phyloP scores from a whole-genome alignment of 768 basidiomycete genomes.

The Neoboletus magnificus region DNA sequence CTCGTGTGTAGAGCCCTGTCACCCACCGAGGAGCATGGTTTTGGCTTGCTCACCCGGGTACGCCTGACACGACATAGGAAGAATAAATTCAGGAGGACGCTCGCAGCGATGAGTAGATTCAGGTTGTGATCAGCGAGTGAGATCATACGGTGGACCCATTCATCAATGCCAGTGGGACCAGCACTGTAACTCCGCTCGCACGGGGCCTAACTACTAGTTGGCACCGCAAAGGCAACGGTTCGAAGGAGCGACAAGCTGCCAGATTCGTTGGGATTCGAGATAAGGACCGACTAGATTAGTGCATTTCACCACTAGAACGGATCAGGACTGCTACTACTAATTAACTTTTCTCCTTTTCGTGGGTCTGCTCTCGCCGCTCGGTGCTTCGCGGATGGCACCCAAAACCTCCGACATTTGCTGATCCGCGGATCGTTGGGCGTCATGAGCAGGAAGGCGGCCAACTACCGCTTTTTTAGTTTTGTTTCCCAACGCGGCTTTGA shows the following conservation, averaged over 20 bases:
- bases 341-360: constrained; percentile 32
- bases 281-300: not conserved
- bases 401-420: constrained; percentile 47
- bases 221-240: too few species aligned
- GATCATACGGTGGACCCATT: constrained; percentile 3
- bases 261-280: not conserved
- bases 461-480: constrained; percentile 57
- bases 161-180: too few species aligned
- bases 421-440: constrained; percentile 26
- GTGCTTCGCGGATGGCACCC: constrained; percentile 58
- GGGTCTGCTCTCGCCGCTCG: constrained; percentile 41
- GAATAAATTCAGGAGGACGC: constrained; percentile 18
- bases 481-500: constrained; percentile 54
- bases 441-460: constrained; percentile 9
- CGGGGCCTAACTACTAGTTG: not conserved
- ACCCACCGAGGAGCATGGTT: not conserved
- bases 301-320: not conserved
- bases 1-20: too few species aligned
- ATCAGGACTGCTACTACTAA: not conserved
- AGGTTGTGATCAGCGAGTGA: constrained; percentile 2
- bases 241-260: not conserved
- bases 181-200: not conserved
- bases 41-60: not conserved
- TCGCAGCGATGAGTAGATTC: constrained; percentile 6
- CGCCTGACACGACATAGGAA: constrained; percentile 8